These are phyloP conservation scores for Eimeria falciformis DNA, from an alignment of 169 alveolate genomes.

Conservation along the genomic window DNA sequence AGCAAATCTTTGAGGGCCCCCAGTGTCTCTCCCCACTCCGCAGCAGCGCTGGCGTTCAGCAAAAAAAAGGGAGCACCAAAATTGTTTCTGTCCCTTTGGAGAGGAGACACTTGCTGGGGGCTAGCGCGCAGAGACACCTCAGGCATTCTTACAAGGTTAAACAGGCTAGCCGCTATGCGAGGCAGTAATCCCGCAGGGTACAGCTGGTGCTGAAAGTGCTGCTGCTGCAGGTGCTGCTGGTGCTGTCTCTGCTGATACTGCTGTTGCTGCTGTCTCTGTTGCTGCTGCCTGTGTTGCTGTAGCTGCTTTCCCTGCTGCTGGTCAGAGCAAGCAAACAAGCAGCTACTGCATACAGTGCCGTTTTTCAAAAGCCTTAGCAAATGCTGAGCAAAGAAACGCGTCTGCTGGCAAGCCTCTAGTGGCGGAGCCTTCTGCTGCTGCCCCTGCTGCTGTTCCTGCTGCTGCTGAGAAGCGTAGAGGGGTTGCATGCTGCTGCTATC, in stretches of 20 bases:
- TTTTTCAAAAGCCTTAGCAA: background rate
- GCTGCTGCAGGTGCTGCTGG: constrained; percentile 8
- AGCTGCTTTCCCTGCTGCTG: constrained; percentile 11
- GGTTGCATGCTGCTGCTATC: background rate
- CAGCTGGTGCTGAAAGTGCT: background rate
- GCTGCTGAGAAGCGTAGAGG: background rate
- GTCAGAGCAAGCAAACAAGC: background rate
- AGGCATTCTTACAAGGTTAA: background rate
- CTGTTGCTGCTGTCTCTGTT: background rate
- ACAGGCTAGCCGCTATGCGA: background rate
- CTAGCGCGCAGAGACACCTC: too few species aligned
- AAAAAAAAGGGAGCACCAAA: background rate
- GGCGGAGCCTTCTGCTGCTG: constrained; percentile 5
- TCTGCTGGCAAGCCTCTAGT: constrained; percentile 18
- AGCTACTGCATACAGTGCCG: background rate
- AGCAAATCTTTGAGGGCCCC: background rate
- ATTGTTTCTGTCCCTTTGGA: too few species aligned
- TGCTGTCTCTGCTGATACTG: background rate
- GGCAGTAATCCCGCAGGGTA: background rate
- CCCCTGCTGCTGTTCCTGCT: constrained; percentile 51
- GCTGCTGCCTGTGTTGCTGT: background rate
- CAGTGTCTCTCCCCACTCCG: background rate
- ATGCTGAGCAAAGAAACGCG: constrained; percentile 32
- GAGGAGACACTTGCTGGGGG: too few species aligned
- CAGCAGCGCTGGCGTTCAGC: constrained; percentile 7